A percentile compares a stretch with the other conserved stretches of the same genome.
phyloP scores from a whole-genome alignment of 2,329 filamentous ascomycete genomes.

The Beauveria sp. region DNA sequence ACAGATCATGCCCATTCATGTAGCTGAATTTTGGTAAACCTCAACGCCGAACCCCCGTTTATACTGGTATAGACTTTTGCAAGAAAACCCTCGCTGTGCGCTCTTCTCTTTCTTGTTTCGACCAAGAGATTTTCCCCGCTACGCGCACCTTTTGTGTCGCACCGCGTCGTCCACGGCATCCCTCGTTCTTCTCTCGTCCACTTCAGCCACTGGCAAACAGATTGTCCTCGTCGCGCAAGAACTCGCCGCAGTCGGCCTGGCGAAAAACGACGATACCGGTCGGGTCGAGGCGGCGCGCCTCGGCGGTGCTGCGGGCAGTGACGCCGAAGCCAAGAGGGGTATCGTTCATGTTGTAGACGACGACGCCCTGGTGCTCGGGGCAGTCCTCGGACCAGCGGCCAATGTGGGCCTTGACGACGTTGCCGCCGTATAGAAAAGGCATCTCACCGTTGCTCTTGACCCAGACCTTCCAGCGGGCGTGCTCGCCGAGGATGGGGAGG shows the following conservation, averaged over 20 bases:
- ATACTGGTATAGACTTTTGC: not conserved
- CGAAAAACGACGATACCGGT: slow-evolving; percentile 85
- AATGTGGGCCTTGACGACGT: slow-evolving; percentile 65
- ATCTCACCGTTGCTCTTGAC: slow-evolving; percentile 94
- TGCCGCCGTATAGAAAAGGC: slow-evolving; percentile 93
- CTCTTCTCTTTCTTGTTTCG: not conserved
- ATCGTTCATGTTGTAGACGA: slow-evolving; percentile 89
- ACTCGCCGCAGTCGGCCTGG: slow-evolving; percentile 92
- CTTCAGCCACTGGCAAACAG: slow-evolving; percentile 48
- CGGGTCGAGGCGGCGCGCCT: slow-evolving; percentile 77
- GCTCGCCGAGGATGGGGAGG: slow-evolving; percentile 78
- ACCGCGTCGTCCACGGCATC: not conserved
- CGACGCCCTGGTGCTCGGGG: slow-evolving; percentile 84
- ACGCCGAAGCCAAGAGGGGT: slow-evolving; percentile 90
- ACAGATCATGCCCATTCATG: slow-evolving; percentile 2
- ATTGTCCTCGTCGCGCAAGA: slow-evolving; percentile 73
- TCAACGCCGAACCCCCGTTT: slow-evolving; percentile 8
- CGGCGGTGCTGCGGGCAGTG: slow-evolving; percentile 78
- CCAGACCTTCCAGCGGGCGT: slow-evolving; percentile 96
- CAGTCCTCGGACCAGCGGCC: slow-evolving; percentile 85
- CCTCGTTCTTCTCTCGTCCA: not conserved
- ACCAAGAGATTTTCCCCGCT: not conserved
- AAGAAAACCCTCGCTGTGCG: not conserved
- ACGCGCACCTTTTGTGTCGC: not conserved
- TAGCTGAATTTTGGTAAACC: slow-evolving; percentile 3